A percentile compares a stretch with the other conserved stretches of the same genome.
These are phyloP conservation scores for Zygosaccharomyces pseudobailii DNA, from an alignment of 1,139 yeast species.

Conservation along the genomic window DNA sequence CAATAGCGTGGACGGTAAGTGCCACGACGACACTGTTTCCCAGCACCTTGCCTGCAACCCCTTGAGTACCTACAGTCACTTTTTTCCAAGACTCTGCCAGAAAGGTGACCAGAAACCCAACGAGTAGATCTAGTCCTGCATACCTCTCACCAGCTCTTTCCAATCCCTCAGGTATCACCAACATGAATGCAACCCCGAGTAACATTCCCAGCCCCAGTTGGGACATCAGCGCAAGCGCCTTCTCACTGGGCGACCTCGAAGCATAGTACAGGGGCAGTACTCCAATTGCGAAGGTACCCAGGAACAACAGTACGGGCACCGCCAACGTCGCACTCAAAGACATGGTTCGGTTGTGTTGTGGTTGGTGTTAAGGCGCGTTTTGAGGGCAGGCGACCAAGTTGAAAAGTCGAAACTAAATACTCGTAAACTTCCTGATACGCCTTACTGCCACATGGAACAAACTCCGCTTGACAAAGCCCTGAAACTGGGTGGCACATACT, in stretches of 20 bases:
- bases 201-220: slow-evolving; percentile 54
- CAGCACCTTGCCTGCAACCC: slow-evolving; percentile 11
- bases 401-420: background rate
- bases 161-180: slow-evolving; percentile 58
- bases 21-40: slow-evolving; percentile 49
- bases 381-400: background rate
- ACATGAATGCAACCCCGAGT: slow-evolving; percentile 50
- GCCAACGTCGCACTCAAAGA: background rate
- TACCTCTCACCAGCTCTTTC: slow-evolving; percentile 29
- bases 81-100: background rate
- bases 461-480: slow-evolving; percentile 27
- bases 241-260: slow-evolving; percentile 15
- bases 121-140: slow-evolving; percentile 30
- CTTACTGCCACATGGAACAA: slow-evolving; percentile 10
- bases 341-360: background rate
- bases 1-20: slow-evolving; percentile 51
- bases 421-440: background rate
- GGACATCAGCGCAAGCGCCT: slow-evolving; percentile 33
- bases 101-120: slow-evolving; percentile 32
- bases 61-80: background rate
- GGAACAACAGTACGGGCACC: slow-evolving; percentile 7
- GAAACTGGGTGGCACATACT: slow-evolving; percentile 28
- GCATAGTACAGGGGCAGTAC: slow-evolving; percentile 34
- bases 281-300: slow-evolving; percentile 36
- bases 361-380: background rate